Base-by-base conservation (phyloP, 1,284 basidiomycete genomes). In the Phylloboletellus chloephorus region DNA sequence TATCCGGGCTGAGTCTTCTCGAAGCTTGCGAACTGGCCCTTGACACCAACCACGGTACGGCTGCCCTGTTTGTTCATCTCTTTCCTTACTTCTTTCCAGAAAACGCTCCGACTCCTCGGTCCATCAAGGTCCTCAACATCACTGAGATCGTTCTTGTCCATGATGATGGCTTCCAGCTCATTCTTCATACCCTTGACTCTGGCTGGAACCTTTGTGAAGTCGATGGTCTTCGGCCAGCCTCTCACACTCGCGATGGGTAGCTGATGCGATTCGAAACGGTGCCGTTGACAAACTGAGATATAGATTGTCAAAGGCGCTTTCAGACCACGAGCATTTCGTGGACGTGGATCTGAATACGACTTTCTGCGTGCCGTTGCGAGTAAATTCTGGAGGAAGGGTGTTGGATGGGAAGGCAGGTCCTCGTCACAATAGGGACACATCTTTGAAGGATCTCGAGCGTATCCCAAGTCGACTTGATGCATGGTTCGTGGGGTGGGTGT, bases 401-500 rank as follows among this genome's bases (percentile, higher is more conserved):
- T 84, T 3, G 81, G 82, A 3, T 69, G 63, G 2, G 67, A 45
- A 3, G 86, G 88, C 6, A 88, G 68, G 0, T 64, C 69, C 23
- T 75, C 72, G 51, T 90, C 86, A 49, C 86, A 90, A 60, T 80
- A 90, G 0, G 86, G 85, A 53, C 87, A 90, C 2, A 88, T 61
- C 0, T 69, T 77, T 5, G 67, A 68, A 6, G 82, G 82, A 50
- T 88, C 84, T 68, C 76, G 50, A 4, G 41, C 25, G 17, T 47
- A 47, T n/a, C 46, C 43, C 20, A 51, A 28, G 3, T 53, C 56
- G n/a, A 56, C 54, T 52, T 21, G 39, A 44, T 24, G 33, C 26
- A 11, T 8, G n/a, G 5, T 31, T 25, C 3, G 13, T 25, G n/a
- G n/a, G n/a, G 20, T 50, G 23, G 50, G 50, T 36, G 46, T 12